Evolutionary conservation across 2,329 filamentous ascomycete species (phyloP).

Genomic region (Exophiala sp.): DNA sequence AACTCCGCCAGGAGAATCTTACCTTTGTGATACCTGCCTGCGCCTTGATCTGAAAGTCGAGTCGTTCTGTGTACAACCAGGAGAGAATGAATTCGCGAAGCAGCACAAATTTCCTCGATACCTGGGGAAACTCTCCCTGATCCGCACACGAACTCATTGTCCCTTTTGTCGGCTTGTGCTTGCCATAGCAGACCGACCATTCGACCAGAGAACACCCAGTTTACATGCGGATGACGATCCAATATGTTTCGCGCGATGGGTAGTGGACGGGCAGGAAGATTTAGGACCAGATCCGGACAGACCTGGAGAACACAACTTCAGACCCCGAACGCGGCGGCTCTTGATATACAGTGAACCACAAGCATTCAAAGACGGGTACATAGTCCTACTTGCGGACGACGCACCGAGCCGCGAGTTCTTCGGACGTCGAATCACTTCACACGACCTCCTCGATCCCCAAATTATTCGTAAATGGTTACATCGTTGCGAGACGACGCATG

Average conservation of each 20-base stretch:
- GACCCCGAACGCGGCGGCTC: conserved; percentile 22
- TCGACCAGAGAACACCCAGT: conserved; percentile 27
- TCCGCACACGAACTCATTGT: conserved; percentile 23
- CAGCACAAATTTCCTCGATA: conserved; percentile 22
- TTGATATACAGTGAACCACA: conserved; percentile 29
- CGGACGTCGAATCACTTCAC: conserved; percentile 23
- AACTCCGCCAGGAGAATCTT: conserved; percentile 20
- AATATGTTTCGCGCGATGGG: conserved; percentile 26
- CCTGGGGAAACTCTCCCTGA: conserved; percentile 24
- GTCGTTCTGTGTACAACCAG: conserved; percentile 23
- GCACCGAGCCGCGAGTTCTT: conserved; percentile 27
- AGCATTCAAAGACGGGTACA: conserved; percentile 30
- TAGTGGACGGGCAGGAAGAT: conserved; percentile 29
- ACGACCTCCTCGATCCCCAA: conserved; percentile 25
- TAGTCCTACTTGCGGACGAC: conserved; percentile 28
- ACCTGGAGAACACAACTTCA: conserved; percentile 19
- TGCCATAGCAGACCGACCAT: conserved; percentile 26
- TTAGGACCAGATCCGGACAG: conserved; percentile 17
- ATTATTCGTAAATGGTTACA: conserved; percentile 24
- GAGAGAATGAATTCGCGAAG: conserved; percentile 18
- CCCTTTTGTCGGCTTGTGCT: conserved; percentile 29
- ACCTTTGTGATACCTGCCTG: conserved; percentile 26
- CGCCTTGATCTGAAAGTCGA: conserved; percentile 25
- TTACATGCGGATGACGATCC: conserved; percentile 24
- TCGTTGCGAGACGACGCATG: conserved; percentile 26